Evolutionary conservation across 2,329 filamentous ascomycete genomes (phyloP).

Genomic region (Hypoxylon sp.): DNA sequence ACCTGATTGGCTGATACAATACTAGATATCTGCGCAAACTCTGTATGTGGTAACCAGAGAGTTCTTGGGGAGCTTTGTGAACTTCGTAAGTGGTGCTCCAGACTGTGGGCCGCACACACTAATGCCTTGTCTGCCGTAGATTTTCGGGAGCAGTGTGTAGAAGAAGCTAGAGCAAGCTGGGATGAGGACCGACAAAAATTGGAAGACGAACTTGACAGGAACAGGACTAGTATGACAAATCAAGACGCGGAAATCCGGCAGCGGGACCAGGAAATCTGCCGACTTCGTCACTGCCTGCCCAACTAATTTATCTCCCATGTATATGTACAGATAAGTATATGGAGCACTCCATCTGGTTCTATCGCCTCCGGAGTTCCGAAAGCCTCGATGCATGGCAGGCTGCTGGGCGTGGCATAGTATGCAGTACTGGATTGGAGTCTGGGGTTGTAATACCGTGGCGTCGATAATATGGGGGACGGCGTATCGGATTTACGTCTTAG

Average conservation of each 20-base stretch:
- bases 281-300: not conserved
- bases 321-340: not conserved
- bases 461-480: not conserved
- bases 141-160: not conserved
- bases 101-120: not conserved
- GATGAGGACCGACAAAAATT: conserved; percentile 1
- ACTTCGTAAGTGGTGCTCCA: conserved; percentile 3
- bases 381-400: not conserved
- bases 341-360: not conserved
- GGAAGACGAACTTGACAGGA: not conserved
- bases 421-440: not conserved
- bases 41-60: conserved; percentile 1
- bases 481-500: not conserved
- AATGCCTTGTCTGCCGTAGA: not conserved
- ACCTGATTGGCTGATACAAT: not conserved
- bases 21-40: conserved; percentile 22
- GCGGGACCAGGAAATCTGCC: not conserved
- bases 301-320: not conserved
- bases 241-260: not conserved
- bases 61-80: conserved; percentile 7
- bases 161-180: not conserved
- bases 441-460: not conserved
- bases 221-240: not conserved
- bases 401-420: not conserved
- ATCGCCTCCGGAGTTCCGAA: not conserved